phyloP scores from a whole-genome alignment of 2,329 filamentous ascomycete genomes.

The Penicillium sp. region DNA sequence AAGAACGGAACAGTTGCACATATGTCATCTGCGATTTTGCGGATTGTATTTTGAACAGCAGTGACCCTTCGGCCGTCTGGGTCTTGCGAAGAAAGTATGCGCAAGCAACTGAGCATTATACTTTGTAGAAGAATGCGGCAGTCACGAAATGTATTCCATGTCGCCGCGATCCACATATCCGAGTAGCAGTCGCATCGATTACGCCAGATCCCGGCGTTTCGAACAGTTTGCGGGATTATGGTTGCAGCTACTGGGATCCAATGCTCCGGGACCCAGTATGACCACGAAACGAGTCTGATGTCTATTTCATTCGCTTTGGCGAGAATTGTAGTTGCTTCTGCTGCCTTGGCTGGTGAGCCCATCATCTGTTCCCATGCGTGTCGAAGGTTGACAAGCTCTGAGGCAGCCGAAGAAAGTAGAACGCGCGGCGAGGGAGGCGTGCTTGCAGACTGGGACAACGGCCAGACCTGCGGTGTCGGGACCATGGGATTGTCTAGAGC shows the following conservation, averaged over 20 bases:
- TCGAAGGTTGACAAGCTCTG: constrained; percentile 34
- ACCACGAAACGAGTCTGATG: constrained; percentile 32
- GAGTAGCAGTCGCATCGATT: constrained; percentile 40
- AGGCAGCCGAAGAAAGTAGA: constrained; percentile 30
- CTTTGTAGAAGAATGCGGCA: constrained; percentile 36
- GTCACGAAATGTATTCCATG: constrained; percentile 41
- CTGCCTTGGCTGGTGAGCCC: constrained; percentile 3
- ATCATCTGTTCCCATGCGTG: constrained; percentile 30
- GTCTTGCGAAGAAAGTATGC: constrained; percentile 20
- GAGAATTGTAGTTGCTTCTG: constrained; percentile 23
- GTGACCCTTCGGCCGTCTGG: constrained; percentile 14
- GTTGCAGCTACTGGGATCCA: constrained; percentile 34
- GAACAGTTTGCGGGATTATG: constrained; percentile 36
- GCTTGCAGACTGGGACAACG: constrained; percentile 23
- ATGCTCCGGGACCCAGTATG: constrained; percentile 30
- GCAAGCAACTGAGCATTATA: constrained; percentile 38
- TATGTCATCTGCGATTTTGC: constrained; percentile 33
- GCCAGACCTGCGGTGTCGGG: constrained; percentile 34
- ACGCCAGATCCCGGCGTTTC: constrained; percentile 33
- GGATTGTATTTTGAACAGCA: constrained; percentile 19
- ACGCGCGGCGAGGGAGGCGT: constrained; percentile 23
- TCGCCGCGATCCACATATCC: constrained; percentile 38
- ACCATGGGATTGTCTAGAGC: constrained; percentile 28
- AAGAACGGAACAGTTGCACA: constrained; percentile 39
- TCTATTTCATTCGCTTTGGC: constrained; percentile 33